These are phyloP conservation scores for Ophiosphaerella herpotricha DNA, from an alignment of 2,329 filamentous ascomycete genomes.

Conservation along the genomic window DNA sequence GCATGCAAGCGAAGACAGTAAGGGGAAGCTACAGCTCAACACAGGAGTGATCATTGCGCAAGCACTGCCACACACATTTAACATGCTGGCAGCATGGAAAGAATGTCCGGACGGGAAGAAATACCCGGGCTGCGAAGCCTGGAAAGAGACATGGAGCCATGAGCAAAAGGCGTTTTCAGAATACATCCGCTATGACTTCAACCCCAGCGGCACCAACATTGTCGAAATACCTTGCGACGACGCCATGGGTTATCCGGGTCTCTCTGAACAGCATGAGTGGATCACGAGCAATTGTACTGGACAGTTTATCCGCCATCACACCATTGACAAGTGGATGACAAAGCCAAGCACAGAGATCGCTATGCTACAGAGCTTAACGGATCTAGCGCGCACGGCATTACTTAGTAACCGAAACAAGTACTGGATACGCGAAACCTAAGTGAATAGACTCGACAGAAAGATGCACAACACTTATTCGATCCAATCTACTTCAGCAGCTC, in stretches of 20 bases:
- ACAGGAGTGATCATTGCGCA: conserved; percentile 49
- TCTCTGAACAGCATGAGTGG: conserved; percentile 8
- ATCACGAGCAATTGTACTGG: conserved; percentile 27
- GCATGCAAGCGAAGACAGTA: conserved; percentile 42
- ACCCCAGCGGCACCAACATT: conserved; percentile 28
- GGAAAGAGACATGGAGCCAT: conserved; percentile 35
- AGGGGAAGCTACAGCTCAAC: conserved; percentile 44
- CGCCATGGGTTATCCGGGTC: conserved; percentile 38
- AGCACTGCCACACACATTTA: conserved; percentile 27
- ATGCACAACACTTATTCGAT: no score
- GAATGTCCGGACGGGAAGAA: conserved; percentile 32
- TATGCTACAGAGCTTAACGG: conserved; percentile 17
- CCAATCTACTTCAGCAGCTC: conserved; percentile 13
- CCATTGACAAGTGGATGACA: conserved; percentile 22
- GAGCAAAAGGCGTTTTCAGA: conserved; percentile 43
- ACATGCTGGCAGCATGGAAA: conserved; percentile 39
- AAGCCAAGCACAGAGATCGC: conserved; percentile 19
- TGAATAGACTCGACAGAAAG: no score
- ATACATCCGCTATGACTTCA: conserved; percentile 42
- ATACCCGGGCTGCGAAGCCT: conserved; percentile 33
- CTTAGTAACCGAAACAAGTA: conserved; percentile 11
- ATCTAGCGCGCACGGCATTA: conserved; percentile 14
- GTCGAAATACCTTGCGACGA: conserved; percentile 42
- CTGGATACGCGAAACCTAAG: conserved; percentile 9
- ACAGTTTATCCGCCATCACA: conserved; percentile 37